phyloP scores from a whole-genome alignment of 257 asterid genomes.

The Buddleja alternifolia region DNA sequence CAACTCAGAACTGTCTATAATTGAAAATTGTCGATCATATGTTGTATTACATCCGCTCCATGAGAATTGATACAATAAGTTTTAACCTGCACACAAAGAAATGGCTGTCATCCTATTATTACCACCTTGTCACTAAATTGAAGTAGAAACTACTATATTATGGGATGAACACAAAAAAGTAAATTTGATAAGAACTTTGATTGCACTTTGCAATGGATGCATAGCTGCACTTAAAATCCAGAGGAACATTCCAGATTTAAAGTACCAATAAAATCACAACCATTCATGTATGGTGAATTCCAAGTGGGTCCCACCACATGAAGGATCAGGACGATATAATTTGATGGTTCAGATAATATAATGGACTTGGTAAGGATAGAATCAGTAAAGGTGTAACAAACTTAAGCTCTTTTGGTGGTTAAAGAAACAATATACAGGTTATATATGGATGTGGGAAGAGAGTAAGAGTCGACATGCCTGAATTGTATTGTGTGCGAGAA shows the following conservation, averaged over 20 bases:
- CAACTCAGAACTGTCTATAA: slow-evolving; percentile 38
- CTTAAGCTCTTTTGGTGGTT: neutral
- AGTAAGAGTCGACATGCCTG: slow-evolving; percentile 52
- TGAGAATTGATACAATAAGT: slow-evolving; percentile 53
- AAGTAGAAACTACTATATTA: too few species aligned
- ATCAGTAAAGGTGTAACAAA: neutral
- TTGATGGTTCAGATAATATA: neutral
- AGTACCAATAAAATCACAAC: too few species aligned
- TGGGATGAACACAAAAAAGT: too few species aligned
- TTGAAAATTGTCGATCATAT: slow-evolving; percentile 62
- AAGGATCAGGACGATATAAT: too few species aligned
- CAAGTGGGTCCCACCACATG: too few species aligned
- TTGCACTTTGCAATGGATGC: too few species aligned
- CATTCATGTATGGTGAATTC: too few species aligned
- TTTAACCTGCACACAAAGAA: slow-evolving; percentile 58
- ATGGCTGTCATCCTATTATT: neutral
- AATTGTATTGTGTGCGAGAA: slow-evolving; percentile 77
- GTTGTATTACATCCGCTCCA: slow-evolving; percentile 75
- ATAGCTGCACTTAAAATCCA: too few species aligned
- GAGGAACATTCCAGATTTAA: too few species aligned
- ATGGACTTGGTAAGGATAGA: neutral
- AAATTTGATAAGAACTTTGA: too few species aligned
- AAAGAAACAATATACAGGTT: neutral
- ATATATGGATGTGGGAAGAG: neutral
- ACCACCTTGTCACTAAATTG: neutral